Conservation (phyloP, 441 rosid species). For the Eugenia klotzschiana region DNA sequence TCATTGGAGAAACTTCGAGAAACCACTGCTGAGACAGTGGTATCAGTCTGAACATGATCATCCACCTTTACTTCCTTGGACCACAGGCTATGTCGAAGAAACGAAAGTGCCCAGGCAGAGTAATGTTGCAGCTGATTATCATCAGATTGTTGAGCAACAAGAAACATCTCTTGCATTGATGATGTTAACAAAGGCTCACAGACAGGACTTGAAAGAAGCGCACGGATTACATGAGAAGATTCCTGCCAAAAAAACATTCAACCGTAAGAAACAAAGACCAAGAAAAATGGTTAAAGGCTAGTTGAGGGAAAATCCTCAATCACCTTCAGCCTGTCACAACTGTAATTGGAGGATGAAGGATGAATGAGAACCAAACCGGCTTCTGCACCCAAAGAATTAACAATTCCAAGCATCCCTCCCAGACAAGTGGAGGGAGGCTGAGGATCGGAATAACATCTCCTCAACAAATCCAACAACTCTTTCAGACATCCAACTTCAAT, state of each 20-base stretch:
- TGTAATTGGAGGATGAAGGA: conserved; percentile 19
- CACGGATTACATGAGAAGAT: conserved; percentile 36
- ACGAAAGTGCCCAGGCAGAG: conserved; percentile 82
- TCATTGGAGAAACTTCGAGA: conserved; percentile 53
- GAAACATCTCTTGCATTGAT: conserved; percentile 75
- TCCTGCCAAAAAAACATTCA: conserved; percentile 37
- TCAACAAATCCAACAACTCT: conserved; percentile 47
- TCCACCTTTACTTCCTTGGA: conserved; percentile 30
- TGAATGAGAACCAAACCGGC: conserved; percentile 50
- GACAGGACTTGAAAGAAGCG: conserved; percentile 45
- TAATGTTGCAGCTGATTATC: conserved; percentile 57
- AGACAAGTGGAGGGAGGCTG: conserved; percentile 45
- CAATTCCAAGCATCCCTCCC: conserved; percentile 87
- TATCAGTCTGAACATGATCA: conserved; percentile 15
- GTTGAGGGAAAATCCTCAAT: neutral
- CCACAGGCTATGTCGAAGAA: conserved; percentile 59
- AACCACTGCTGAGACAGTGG: conserved; percentile 20
- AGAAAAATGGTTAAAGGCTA: neutral
- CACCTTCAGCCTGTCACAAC: conserved; percentile 39
- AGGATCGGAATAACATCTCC: conserved; percentile 57
- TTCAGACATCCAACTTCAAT: conserved; percentile 37
- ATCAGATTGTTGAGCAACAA: conserved; percentile 61
- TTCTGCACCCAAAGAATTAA: conserved; percentile 73
- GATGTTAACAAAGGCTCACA: conserved; percentile 43
- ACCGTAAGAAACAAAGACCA: conserved; percentile 5